Base-by-base conservation (phyloP, 1,284 basidiomycete species). In the Vanrija pseudolonga region DNA sequence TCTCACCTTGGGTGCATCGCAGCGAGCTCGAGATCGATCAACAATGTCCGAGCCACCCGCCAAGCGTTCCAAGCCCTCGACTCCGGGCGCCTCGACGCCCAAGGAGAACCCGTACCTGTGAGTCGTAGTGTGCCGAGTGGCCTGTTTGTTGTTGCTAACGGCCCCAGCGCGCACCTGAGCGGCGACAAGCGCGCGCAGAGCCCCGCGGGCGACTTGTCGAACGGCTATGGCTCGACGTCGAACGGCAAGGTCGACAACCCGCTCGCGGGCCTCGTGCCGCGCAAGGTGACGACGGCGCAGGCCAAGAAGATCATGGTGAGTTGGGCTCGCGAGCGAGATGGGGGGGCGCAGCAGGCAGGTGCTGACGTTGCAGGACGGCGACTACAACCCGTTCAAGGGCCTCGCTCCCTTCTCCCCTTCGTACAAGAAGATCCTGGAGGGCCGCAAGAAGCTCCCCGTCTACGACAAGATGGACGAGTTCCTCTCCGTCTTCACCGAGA, bases 381-480 rank as follows among this genome's bases (percentile, higher is more conserved):
- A 90, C 45, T 65, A 86, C 50, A 98, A 98, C 71, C 90, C 94
- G 0, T 98, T 98, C 78, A 95, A 88, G 17, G 85, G 85, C 60
- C 56, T 70, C 4, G 74, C 74, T 49, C 87, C 89, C 0, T 90
- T 87, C 72, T 85, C 89, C 0, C 74, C 81, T 3, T 82, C 86
- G 57, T 98, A 97, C 81, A 86, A 82, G 74, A 90, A 89, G 75
- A 96, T 98, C 54, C 76, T 98, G 11, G 84, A 87, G 64, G 78
- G 83, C 39, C 83, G 96, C 53, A 91, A 87, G 79, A 90, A 90
- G 68, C 79, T 98, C 12, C 95, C 95, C 0, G 95, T 98, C 0
- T 97, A 83, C 68, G 79, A 86, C 9, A 90, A 97, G 78, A 97
- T 98, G 93, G 82, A 87, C 59, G 87, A 93, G 57, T 96, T 97